Evolutionary conservation across 495 filamentous ascomycete genomes (phyloP).

Genomic region (Aspergillus indologenus): DNA sequence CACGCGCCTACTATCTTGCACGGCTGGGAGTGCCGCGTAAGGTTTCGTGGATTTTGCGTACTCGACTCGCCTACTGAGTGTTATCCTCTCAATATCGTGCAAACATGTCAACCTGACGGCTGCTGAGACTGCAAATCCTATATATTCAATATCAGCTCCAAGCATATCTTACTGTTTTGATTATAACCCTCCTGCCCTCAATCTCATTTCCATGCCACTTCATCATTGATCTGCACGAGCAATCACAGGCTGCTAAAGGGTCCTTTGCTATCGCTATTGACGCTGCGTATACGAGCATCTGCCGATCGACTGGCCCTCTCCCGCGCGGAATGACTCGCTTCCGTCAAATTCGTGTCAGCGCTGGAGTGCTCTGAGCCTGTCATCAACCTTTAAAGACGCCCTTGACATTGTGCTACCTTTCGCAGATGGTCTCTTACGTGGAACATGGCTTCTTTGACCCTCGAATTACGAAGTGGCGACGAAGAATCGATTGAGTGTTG

Average conservation of each 20-base stretch:
- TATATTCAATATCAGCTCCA: background rate
- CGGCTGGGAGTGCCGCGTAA: no score
- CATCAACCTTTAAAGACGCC: conserved; percentile 13
- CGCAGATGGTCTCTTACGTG: background rate
- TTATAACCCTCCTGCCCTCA: background rate
- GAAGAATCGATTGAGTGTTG: conserved; percentile 74
- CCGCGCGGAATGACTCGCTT: conserved; percentile 39
- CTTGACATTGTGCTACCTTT: conserved; percentile 3
- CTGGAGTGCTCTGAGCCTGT: conserved; percentile 26
- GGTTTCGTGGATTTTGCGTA: no score
- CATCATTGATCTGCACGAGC: background rate
- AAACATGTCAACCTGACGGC: conserved; percentile 5
- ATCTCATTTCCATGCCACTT: background rate
- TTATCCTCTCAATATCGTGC: conserved; percentile 2
- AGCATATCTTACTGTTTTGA: background rate
- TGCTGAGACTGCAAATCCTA: background rate
- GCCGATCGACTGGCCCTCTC: conserved; percentile 1
- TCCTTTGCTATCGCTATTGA: background rate
- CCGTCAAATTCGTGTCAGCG: conserved; percentile 20
- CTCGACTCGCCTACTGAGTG: conserved; percentile 2
- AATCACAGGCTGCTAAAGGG: background rate
- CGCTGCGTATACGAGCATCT: background rate
- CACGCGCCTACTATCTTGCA: no score
- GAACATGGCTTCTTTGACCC: conserved; percentile 56
- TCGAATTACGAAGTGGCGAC: conserved; percentile 51